Base-by-base conservation (phyloP, 495 filamentous ascomycete species). In the Hyphodiscus hymeniophilus region DNA sequence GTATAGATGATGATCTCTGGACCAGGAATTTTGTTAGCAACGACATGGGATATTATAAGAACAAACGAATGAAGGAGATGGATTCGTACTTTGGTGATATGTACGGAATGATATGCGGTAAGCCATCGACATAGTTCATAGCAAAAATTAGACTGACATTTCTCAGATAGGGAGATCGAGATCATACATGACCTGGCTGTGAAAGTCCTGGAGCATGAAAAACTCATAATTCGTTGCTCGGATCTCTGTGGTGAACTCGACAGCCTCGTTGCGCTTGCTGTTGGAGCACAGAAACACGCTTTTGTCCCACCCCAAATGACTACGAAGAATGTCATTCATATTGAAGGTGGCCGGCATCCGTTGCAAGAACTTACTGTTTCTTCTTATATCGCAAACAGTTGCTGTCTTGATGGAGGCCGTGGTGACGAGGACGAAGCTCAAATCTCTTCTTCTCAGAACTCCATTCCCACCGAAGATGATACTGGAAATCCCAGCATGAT, bases 341-440 rank as follows among this genome's bases (percentile, higher is more conserved):
- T 98, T 50, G 74, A 76, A 61, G 81, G 73, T 22, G 92, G 92
- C n/a, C 78, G 90, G 0, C 94, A 97, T 66, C 77, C 87, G 2
- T 68, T 98, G 10, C 92, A 97, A 68, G 92, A 97, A 56, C 70
- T 91, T 20, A 82, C 87, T 0, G 89, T 96, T 3, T 67, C 87
- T 0, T 84, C 87, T 0, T 98, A 85, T 52, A 83, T 98, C 3
- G 75, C 89, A 17, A 98, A 98, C 52, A 79, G 89, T 63, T 84
- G 83, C 23, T 64, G 61, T 21, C 59, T 98, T 13, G 58, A 66
- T 17, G 87, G 88, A n/a, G 88, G 90, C 7, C 36, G 12, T 23
- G 48, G 54, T 21, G 55, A 55, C 26, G 51, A 51, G 13, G 24
- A 28, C 30, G 7, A 43, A 22, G 30, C 42, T 18, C 21, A 2